Evolutionary conservation across 805 yeast genomes (phyloP).

Genomic region (fission yeast (Schizosaccharomyces pombe)): DNA sequence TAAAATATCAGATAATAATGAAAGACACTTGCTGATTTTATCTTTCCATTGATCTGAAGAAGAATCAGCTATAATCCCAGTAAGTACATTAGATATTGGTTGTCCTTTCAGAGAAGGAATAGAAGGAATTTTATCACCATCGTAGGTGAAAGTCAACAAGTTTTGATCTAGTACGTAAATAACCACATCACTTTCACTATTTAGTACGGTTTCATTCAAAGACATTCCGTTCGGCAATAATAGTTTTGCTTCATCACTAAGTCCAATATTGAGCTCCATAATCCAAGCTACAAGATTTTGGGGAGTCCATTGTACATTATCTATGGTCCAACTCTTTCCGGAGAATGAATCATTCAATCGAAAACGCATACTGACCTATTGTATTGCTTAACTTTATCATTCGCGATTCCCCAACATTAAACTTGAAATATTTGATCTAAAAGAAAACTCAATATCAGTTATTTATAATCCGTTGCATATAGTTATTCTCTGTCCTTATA

Average conservation of each 20-base stretch:
- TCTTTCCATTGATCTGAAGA: too few species aligned
- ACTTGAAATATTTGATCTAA: too few species aligned
- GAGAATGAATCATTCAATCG: not conserved
- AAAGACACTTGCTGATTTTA: too few species aligned
- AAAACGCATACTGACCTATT: not conserved
- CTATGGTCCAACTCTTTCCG: not conserved
- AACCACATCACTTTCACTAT: not conserved
- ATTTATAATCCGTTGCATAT: too few species aligned
- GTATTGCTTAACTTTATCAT: not conserved
- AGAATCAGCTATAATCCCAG: too few species aligned
- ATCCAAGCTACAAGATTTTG: not conserved
- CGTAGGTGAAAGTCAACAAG: not conserved
- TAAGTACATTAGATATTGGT: too few species aligned
- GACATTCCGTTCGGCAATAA: not conserved
- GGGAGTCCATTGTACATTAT: not conserved
- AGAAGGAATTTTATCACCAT: not conserved
- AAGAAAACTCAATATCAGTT: too few species aligned
- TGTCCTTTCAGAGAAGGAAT: not conserved
- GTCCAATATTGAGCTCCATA: not conserved
- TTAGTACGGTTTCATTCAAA: not conserved
- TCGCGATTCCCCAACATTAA: not conserved
- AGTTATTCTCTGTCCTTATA: too few species aligned
- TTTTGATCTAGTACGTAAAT: not conserved
- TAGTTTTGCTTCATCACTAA: not conserved
- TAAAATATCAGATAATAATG: not conserved